These are phyloP conservation scores for Amborella trichopoda DNA, from an alignment of 164 flowering plant species.

Conservation along the genomic window DNA sequence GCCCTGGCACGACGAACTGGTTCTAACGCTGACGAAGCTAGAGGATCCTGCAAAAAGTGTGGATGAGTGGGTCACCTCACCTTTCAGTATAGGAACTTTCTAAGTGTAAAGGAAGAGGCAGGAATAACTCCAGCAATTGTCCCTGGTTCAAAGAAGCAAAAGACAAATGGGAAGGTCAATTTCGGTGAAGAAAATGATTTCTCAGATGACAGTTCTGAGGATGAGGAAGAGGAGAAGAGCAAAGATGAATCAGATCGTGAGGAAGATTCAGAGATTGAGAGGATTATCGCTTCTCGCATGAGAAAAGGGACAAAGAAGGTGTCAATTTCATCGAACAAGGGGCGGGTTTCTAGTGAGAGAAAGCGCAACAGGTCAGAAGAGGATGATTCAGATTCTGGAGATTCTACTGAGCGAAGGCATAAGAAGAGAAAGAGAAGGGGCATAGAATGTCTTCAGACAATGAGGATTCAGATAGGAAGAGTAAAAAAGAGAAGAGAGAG, in stretches of 20 bases:
- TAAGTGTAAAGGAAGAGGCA: slow-evolving; percentile 58
- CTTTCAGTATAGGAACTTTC: slow-evolving; percentile 78
- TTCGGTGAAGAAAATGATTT: slow-evolving; percentile 9
- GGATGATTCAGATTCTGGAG: slow-evolving; percentile 11
- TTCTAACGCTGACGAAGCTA: slow-evolving; percentile 69
- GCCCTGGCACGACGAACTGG: slow-evolving; percentile 82
- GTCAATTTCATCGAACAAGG: slow-evolving; percentile 19
- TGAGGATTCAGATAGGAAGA: slow-evolving; percentile 35
- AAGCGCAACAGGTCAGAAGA: slow-evolving; percentile 21
- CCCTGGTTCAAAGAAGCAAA: slow-evolving; percentile 47
- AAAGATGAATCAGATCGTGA: slow-evolving; percentile 88
- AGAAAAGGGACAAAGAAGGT: too few relatives aligned
- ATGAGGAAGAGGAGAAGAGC: slow-evolving; percentile 44
- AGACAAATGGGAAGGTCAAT: slow-evolving; percentile 20
- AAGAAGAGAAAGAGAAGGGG: slow-evolving; percentile 25
- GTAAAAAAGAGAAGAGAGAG: slow-evolving; percentile 37
- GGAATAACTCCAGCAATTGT: slow-evolving; percentile 36
- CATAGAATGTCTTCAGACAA: slow-evolving; percentile 46
- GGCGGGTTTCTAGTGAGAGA: slow-evolving; percentile 13
- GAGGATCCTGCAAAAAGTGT: slow-evolving; percentile 91
- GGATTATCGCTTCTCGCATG: slow-evolving; percentile 46
- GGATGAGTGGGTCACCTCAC: slow-evolving; percentile 92
- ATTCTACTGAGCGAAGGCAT: slow-evolving; percentile 5
- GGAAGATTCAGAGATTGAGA: slow-evolving; percentile 79
- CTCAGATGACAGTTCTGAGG: slow-evolving; percentile 28